These are phyloP conservation scores for Verticillium dahliae DNA, from an alignment of 2,329 filamentous ascomycete species.

Conservation along the genomic window DNA sequence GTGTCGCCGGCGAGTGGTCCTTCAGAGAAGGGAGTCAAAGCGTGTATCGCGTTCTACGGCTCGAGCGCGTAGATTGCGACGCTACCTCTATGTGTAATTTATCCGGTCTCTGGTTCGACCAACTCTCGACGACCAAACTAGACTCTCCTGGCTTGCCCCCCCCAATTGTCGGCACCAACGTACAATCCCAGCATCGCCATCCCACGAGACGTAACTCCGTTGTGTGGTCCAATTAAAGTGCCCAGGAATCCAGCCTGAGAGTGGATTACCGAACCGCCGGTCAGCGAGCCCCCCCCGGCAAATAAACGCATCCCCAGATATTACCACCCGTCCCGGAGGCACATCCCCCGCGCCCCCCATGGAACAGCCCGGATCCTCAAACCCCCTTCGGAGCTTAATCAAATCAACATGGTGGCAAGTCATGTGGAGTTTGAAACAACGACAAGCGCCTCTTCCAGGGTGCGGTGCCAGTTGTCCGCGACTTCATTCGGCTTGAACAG, in stretches of 20 bases:
- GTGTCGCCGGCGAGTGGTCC: background rate
- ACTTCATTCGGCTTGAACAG: background rate
- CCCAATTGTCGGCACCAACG: background rate
- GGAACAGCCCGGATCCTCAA: background rate
- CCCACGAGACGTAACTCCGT: background rate
- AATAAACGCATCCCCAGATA: background rate
- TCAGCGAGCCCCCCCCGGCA: background rate
- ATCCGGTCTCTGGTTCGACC: background rate
- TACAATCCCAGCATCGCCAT: background rate
- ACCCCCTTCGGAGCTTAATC: background rate
- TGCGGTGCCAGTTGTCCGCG: background rate
- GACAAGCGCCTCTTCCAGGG: background rate
- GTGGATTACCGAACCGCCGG: background rate
- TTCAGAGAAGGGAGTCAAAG: background rate
- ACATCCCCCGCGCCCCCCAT: background rate
- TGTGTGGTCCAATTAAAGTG: background rate
- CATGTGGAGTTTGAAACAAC: background rate
- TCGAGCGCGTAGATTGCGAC: background rate
- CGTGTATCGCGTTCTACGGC: background rate
- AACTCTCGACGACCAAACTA: background rate
- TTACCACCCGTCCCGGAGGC: background rate
- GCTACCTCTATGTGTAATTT: background rate
- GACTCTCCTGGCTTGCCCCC: background rate
- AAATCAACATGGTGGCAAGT: background rate
- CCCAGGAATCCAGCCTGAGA: background rate